Evolutionary conservation across 805 yeast genomes (phyloP), one percentile per base, ranked within the genome.

Genomic region (Yamadazyma ubonensis): DNA sequence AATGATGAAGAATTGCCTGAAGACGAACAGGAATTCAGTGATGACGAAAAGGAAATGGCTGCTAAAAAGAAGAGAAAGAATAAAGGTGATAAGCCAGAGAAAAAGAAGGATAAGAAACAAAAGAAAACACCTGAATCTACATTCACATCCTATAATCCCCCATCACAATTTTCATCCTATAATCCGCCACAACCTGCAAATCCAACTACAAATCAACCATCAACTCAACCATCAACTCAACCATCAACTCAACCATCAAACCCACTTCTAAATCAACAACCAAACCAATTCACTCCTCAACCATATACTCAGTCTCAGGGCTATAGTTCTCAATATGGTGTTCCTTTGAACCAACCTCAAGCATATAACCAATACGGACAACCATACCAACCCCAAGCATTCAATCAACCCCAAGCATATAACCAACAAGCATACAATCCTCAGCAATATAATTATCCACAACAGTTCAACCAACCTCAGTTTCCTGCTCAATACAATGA

Each of bases 1-100:
- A 84, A 87, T 57, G 99, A 93, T 59, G 98, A 93, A 63, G 99
- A 93, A 54, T 63, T 91, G 21, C 88, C 96, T 0, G 89, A 81
- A 50, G 95, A 86, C 21, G 98, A 93, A 58, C 95, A 87, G 58
- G 98, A 91, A 57, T 91, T 83, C 50, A 86, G 96, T 1, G 98
- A 93, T 58, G 98, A 93, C 60, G 98, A 91, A 56, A 78, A 77
- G 45, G 98, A 93, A 58, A 75, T 79, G 50, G 82, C 77, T 25
- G 77, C 76, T 32, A 90, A 84, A 55, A 76, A 74, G 38, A 61
- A 71, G 16, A 86, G 83, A 61, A 76, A 75, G 43, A 59, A 58
- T 49, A 76, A 77, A 61, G 78, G 76, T 51, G 73, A 70, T 44
- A 71, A 66, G 45, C 70, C 63, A 41, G 63, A 53, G 33, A 56